These are phyloP conservation scores for Pistacia atlantica DNA, from an alignment of 345 rosid genomes.

Conservation along the genomic window DNA sequence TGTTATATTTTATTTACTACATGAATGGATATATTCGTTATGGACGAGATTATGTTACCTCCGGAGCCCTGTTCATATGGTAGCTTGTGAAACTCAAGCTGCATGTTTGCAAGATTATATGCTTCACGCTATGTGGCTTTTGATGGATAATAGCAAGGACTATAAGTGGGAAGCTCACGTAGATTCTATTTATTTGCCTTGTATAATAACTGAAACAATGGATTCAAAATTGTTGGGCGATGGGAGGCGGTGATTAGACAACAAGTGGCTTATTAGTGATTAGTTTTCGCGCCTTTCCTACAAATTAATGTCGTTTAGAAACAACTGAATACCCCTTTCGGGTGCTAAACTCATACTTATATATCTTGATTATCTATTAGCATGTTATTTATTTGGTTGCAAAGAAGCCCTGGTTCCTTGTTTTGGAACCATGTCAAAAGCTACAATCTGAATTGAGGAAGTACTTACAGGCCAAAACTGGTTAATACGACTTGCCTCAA, in stretches of 20 bases:
- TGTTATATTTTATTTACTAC: conserved; percentile 5
- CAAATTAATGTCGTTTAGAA: not conserved
- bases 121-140: not conserved
- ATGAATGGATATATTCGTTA: conserved; percentile 23
- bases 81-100: conserved; percentile 4
- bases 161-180: not conserved
- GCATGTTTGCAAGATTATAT: not conserved
- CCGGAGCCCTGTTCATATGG: not conserved
- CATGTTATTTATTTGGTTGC: conserved; percentile 11
- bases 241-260: conserved; percentile 3
- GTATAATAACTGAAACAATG: not conserved
- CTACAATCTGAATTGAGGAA: conserved; percentile 21
- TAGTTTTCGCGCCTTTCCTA: not conserved
- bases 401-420: conserved; percentile 22
- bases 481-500: conserved; percentile 29
- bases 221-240: not conserved
- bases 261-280: not conserved
- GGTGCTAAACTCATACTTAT: not conserved
- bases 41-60: conserved; percentile 11
- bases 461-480: conserved; percentile 29
- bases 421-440: conserved; percentile 21
- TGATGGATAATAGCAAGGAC: not conserved
- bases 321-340: not conserved
- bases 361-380: conserved; percentile 13
- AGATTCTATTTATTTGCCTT: not conserved